A percentile compares a stretch with the other conserved stretches of the same genome.
Conservation (phyloP, 1,284 basidiomycete species). For the Schizophyllum commune region DNA sequence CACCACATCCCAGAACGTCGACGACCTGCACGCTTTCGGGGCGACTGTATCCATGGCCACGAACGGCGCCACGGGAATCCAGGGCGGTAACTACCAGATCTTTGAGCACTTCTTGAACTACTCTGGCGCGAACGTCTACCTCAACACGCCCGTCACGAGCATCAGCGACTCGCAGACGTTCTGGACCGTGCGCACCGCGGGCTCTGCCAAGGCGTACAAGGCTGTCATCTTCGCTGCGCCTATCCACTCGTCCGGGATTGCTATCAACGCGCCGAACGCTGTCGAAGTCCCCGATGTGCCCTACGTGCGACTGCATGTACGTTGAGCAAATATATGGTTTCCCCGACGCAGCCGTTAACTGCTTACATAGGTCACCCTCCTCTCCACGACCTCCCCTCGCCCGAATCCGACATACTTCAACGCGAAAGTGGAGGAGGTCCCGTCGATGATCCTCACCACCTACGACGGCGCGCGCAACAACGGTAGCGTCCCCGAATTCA, state of each 20-base stretch:
- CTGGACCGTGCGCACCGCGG: slow-evolving; percentile 44
- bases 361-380: slow-evolving; percentile 57
- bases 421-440: slow-evolving; percentile 39
- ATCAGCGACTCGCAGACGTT: slow-evolving; percentile 29
- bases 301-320: slow-evolving; percentile 70
- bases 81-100: slow-evolving; percentile 80
- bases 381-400: slow-evolving; percentile 65
- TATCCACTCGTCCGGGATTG: slow-evolving; percentile 55
- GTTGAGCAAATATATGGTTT: neutral
- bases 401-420: slow-evolving; percentile 72
- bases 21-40: slow-evolving; percentile 76
- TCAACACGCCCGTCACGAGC: slow-evolving; percentile 54
- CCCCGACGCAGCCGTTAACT: neutral
- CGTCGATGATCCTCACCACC: slow-evolving; percentile 71
- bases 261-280: slow-evolving; percentile 37
- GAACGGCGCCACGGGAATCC: slow-evolving; percentile 56
- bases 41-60: slow-evolving; percentile 73
- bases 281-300: slow-evolving; percentile 55
- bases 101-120: slow-evolving; percentile 76
- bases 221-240: slow-evolving; percentile 75
- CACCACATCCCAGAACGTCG: slow-evolving; percentile 43
- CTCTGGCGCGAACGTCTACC: slow-evolving; percentile 60
- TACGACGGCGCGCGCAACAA: slow-evolving; percentile 40
- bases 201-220: slow-evolving; percentile 40
- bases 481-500: slow-evolving; percentile 69